Conservation (phyloP, 73 alveolate genomes). For the Paramecium tetraurelia region DNA sequence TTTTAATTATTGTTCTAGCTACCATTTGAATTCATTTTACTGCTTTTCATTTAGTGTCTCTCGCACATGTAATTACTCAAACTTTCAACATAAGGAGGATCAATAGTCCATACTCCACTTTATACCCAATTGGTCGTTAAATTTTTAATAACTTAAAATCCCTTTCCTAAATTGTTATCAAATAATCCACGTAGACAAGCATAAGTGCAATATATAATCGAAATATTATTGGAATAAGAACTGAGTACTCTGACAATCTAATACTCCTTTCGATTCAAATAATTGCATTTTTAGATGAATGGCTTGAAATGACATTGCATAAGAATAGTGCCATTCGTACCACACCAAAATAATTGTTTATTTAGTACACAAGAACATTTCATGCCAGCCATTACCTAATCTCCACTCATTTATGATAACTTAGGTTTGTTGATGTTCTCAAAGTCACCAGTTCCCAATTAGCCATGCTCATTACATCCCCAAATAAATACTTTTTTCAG, state of each 20-base stretch:
- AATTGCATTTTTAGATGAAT: not conserved
- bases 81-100: conserved; percentile 27
- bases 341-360: not conserved
- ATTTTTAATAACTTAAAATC: not conserved
- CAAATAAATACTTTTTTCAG: not conserved
- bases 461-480: conserved; percentile 28
- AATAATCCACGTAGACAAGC: not conserved
- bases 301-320: not conserved
- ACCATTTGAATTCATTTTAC: not conserved
- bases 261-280: not conserved
- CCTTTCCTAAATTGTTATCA: conserved; percentile 11
- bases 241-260: not conserved
- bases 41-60: not conserved
- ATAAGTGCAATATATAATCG: not conserved
- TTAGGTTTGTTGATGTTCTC: not conserved
- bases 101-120: not conserved
- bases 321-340: not conserved
- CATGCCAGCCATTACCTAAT: not conserved
- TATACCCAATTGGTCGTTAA: not conserved
- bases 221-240: conserved; percentile 18
- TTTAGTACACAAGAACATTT: not conserved
- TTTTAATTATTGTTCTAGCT: not conserved
- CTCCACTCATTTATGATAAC: not conserved
- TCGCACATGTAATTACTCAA: conserved; percentile 28
- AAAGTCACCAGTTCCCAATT: conserved; percentile 27